phyloP scores from a whole-genome alignment of 2,329 filamentous ascomycete species.

The Colletotrichum echinochloae region DNA sequence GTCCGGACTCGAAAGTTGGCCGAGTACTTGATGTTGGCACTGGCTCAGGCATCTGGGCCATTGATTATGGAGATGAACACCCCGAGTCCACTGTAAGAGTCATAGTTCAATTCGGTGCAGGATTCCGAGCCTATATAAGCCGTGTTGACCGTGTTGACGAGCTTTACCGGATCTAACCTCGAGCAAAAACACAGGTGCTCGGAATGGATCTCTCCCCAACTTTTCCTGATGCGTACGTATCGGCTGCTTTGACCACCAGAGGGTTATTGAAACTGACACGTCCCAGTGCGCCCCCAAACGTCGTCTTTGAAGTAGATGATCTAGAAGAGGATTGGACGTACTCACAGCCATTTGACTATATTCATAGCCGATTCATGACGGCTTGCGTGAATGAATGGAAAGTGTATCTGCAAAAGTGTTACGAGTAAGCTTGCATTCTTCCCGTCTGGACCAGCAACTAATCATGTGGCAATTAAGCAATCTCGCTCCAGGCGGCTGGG shows the following conservation, averaged over 20 bases:
- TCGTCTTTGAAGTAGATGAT: slow-evolving; percentile 60
- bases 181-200: slow-evolving; percentile 42
- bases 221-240: slow-evolving; percentile 52
- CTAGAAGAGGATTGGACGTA: slow-evolving; percentile 55
- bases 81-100: slow-evolving; percentile 46
- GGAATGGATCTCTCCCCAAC: slow-evolving; percentile 52
- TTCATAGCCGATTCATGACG: slow-evolving; percentile 54
- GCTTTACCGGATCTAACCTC: neutral
- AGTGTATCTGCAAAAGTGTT: slow-evolving; percentile 49
- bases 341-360: slow-evolving; percentile 53
- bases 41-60: slow-evolving; percentile 48
- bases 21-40: slow-evolving; percentile 46
- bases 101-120: neutral
- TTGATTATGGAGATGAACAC: slow-evolving; percentile 55
- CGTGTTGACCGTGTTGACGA: neutral
- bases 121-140: neutral
- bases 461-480: slow-evolving; percentile 31
- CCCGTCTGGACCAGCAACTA: slow-evolving; percentile 44
- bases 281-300: slow-evolving; percentile 60
- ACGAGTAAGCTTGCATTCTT: neutral
- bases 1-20: slow-evolving; percentile 33
- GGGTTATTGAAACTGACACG: slow-evolving; percentile 42
- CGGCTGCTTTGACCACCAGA: slow-evolving; percentile 37
- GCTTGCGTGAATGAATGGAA: slow-evolving; percentile 51
- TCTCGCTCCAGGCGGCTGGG: slow-evolving; percentile 57